These are phyloP conservation scores for Croton laevigatus DNA, from an alignment of 441 rosid genomes.

Conservation along the genomic window DNA sequence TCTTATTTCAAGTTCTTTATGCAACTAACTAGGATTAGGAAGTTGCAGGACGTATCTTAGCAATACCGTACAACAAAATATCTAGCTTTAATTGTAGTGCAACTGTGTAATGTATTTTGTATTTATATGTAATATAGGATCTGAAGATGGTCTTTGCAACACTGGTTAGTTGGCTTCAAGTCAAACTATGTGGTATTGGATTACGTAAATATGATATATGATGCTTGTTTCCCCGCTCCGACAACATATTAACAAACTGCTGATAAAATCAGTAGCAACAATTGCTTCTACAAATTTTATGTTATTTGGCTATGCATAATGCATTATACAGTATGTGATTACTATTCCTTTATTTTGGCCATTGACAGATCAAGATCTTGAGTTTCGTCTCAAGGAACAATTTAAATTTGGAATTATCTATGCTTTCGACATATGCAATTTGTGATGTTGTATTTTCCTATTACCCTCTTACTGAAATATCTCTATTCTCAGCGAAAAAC, in stretches of 20 bases:
- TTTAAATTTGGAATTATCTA: slow-evolving; percentile 86
- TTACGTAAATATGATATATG: neutral
- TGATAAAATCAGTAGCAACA: slow-evolving; percentile 1
- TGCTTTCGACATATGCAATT: slow-evolving; percentile 87
- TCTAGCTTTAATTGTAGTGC: slow-evolving; percentile 24
- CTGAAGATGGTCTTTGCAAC: slow-evolving; percentile 32
- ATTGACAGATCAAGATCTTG: slow-evolving; percentile 40
- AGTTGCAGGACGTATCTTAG: slow-evolving; percentile 37
- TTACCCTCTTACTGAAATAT: neutral
- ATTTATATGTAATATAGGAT: slow-evolving; percentile 35
- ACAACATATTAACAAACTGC: neutral
- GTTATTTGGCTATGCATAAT: neutral
- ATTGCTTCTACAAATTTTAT: neutral
- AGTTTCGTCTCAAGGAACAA: slow-evolving; percentile 40
- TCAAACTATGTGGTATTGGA: slow-evolving; percentile 3
- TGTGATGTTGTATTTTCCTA: slow-evolving; percentile 63
- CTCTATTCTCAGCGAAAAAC: neutral
- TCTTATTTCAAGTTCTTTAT: slow-evolving; percentile 39
- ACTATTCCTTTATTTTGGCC: slow-evolving; percentile 24
- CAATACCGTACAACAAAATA: slow-evolving; percentile 16
- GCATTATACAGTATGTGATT: slow-evolving; percentile 20
- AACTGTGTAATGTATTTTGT: slow-evolving; percentile 18
- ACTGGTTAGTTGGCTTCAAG: slow-evolving; percentile 38
- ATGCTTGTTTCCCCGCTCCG: neutral
- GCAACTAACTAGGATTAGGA: slow-evolving; percentile 32